Evolutionary conservation across 306 rosid species (phyloP).

Genomic region (Datisca glomerata): DNA sequence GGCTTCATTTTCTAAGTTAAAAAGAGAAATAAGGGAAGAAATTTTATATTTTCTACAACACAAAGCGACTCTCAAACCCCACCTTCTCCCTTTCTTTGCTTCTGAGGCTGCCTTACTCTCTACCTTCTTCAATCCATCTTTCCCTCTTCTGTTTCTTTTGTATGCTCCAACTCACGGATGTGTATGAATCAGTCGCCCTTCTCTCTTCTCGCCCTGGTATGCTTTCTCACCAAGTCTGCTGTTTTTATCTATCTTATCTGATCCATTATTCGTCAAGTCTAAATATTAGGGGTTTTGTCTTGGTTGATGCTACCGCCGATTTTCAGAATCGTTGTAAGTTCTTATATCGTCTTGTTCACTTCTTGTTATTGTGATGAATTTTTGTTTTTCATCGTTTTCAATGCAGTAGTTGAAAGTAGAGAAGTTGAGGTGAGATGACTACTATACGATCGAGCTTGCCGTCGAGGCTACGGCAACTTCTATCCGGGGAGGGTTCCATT

Average conservation of each 20-base stretch:
- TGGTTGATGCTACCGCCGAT: constrained; percentile 7
- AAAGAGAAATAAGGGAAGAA: constrained; percentile 6
- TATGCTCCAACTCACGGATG: constrained; percentile 39
- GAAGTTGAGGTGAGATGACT: constrained; percentile 77
- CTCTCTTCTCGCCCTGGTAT: constrained; percentile 56
- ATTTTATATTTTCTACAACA: too few relatives aligned
- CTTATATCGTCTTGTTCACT: not conserved
- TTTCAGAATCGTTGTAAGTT: constrained; percentile 11
- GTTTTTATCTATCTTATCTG: too few relatives aligned
- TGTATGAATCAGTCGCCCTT: constrained; percentile 26
- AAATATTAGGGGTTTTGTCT: constrained; percentile 5
- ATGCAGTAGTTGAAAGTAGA: constrained; percentile 44
- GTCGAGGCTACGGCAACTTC: constrained; percentile 86
- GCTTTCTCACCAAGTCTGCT: too few relatives aligned
- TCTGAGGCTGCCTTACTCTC: constrained; percentile 7
- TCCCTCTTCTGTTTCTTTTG: not conserved
- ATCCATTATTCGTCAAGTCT: not conserved
- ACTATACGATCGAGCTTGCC: constrained; percentile 89
- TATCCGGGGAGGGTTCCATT: constrained; percentile 67
- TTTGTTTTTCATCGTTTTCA: constrained; percentile 3
- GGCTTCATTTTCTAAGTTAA: constrained; percentile 13
- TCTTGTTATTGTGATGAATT: not conserved
- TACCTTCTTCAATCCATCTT: constrained; percentile 3
- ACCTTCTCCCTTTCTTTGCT: constrained; percentile 11
- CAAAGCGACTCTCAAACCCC: constrained; percentile 29